phyloP scores from a whole-genome alignment of 306 rosid species.

The Lathyrus tuberosus region DNA sequence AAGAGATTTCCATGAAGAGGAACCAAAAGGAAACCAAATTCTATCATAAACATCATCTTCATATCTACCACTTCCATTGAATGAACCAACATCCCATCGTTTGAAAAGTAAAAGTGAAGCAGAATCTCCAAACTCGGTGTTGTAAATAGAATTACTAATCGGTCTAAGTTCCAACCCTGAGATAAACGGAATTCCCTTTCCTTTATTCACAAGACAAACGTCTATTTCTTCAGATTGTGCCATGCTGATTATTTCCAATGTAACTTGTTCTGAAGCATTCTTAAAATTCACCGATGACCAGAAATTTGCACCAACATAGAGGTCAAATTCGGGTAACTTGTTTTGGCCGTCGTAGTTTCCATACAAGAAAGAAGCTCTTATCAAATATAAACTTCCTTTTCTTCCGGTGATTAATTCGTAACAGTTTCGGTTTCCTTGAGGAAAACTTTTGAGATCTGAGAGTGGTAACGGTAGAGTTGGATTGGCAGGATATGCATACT shows the following conservation, averaged over 20 bases:
- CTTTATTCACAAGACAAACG: conserved; percentile 67
- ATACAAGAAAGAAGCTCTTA: conserved; percentile 66
- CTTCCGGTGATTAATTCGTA: conserved; percentile 45
- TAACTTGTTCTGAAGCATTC: conserved; percentile 52
- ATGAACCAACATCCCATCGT: conserved; percentile 53
- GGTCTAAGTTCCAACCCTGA: conserved; percentile 77
- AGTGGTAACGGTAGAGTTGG: conserved; percentile 52
- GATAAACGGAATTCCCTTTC: conserved; percentile 69
- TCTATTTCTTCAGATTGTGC: conserved; percentile 41
- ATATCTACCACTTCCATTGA: conserved; percentile 58
- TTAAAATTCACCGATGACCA: conserved; percentile 57
- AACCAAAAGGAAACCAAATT: conserved; percentile 49
- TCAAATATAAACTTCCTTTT: conserved; percentile 45
- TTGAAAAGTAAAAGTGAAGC: conserved; percentile 58
- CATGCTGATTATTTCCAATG: conserved; percentile 49
- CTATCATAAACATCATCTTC: conserved; percentile 65
- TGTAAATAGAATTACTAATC: conserved; percentile 49
- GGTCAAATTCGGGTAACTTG: conserved; percentile 60
- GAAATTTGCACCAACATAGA: conserved; percentile 55
- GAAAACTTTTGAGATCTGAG: conserved; percentile 66
- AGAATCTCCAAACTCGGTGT: conserved; percentile 48
- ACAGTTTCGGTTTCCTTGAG: conserved; percentile 61
- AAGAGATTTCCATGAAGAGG: conserved; percentile 52
- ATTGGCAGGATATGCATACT: conserved; percentile 51
- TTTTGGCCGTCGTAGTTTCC: conserved; percentile 69